Evolutionary conservation across 371 early-diverging fungal species (phyloP).

Genomic region (Mortierella sp.): DNA sequence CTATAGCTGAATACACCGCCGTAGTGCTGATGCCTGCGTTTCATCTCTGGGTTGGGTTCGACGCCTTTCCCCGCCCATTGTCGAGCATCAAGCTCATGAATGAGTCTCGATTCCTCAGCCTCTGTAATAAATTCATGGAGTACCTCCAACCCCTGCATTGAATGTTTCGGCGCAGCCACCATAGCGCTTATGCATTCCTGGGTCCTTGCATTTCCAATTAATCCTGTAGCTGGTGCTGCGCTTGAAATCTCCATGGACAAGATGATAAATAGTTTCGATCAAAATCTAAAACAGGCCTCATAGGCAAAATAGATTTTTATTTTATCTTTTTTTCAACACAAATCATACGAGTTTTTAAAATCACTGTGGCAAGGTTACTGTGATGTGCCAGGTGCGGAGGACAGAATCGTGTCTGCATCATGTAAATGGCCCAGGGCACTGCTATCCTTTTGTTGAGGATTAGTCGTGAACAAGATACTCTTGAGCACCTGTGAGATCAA

Average conservation of each 20-base stretch:
- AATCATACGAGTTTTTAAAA: background rate
- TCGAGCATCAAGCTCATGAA: conserved; percentile 34
- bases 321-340: background rate
- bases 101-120: conserved; percentile 33
- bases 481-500: conserved; percentile 86
- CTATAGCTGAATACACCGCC: conserved; percentile 80
- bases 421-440: conserved; percentile 20
- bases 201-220: background rate
- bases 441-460: conserved; percentile 29
- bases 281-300: too few species aligned
- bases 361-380: conserved; percentile 6
- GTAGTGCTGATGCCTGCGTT: conserved; percentile 81
- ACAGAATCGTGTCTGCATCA: conserved; percentile 13
- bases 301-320: background rate
- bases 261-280: too few species aligned
- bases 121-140: conserved; percentile 35
- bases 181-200: background rate
- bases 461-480: conserved; percentile 76
- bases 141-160: conserved; percentile 29
- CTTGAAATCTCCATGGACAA: conserved; percentile 5
- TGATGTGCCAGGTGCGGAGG: conserved; percentile 4
- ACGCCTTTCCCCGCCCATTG: conserved; percentile 46
- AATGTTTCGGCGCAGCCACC: background rate
- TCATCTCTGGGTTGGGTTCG: conserved; percentile 80
- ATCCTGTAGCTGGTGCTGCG: background rate